phyloP scores from a whole-genome alignment of 78 protist species.

The Ministeria vibrans region DNA sequence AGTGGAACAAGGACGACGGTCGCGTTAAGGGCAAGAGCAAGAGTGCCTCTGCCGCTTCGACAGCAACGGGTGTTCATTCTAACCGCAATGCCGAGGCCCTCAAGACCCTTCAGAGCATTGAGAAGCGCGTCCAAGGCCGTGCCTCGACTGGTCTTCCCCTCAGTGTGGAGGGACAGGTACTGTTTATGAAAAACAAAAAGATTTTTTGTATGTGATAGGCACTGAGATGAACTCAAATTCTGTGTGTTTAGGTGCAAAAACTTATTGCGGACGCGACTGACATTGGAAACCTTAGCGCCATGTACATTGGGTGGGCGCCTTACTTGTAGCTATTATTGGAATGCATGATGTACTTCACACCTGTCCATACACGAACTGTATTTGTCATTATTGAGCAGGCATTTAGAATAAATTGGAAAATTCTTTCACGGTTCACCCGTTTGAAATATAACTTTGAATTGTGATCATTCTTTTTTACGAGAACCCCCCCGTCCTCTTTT shows the following conservation, averaged over 20 bases:
- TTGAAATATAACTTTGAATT: too few relatives aligned
- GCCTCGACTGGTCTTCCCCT: not conserved
- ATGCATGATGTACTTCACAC: too few relatives aligned
- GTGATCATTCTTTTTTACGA: too few relatives aligned
- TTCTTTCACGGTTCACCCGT: too few relatives aligned
- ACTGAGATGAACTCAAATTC: not conserved
- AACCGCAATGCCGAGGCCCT: not conserved
- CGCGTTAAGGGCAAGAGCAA: not conserved
- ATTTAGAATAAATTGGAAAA: too few relatives aligned
- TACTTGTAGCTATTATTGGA: too few relatives aligned
- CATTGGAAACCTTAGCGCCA: slow-evolving; percentile 20
- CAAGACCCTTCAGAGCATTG: not conserved
- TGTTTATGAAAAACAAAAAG: too few relatives aligned
- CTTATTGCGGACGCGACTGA: slow-evolving; percentile 37
- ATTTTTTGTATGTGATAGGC: not conserved
- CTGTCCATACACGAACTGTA: too few relatives aligned
- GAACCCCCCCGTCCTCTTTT: too few relatives aligned
- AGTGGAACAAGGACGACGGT: slow-evolving; percentile 29
- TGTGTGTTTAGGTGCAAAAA: not conserved
- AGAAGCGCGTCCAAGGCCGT: not conserved
- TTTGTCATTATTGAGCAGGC: too few relatives aligned
- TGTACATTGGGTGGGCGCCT: slow-evolving; percentile 71
- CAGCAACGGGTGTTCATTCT: not conserved
- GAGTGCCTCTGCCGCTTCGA: not conserved
- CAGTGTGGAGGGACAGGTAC: slow-evolving; percentile 51